Evolutionary conservation across 371 early-diverging fungal species (phyloP), one percentile per base, ranked within the genome.

Genomic region (Rhizomucor miehei): DNA sequence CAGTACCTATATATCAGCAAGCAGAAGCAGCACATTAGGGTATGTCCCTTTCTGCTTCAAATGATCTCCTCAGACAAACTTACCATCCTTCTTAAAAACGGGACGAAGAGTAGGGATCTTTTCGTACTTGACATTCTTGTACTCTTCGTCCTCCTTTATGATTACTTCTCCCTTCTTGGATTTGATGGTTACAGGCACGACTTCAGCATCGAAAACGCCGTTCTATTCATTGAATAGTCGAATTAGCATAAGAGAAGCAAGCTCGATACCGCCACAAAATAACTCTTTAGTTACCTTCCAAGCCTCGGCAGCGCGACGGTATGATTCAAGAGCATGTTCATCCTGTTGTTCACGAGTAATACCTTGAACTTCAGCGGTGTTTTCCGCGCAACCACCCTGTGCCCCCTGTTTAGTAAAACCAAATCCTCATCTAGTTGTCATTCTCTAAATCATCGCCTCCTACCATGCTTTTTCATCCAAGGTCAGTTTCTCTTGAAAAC

Each of bases 301-400:
- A 21, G 97, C 94, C 24, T 81, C 85, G 50, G 89, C 91, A 12
- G 97, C 94, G 58, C 91, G 89, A 58, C 81, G 81, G 79, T 95
- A 95, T 3, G 89, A 88, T 52, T 70, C 70, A 56, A 95, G 80
- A 9, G 96, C 96, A 67, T 91, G 90, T 14, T 87, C 88, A 76
- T 98, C 98, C 69, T 95, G 93, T 49, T 86, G 84, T 65, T 89
- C 86, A 57, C 98, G 84, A 6, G 88, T 64, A 67, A 97, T 89
- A 43, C 70, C 75, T 73, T 90, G 82, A 60, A 92, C 90, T 52
- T 73, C 76, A 13, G 97, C 97, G 23, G 94, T 92, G 60, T 89
- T 75, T 62, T 98, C 99, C 44, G 98, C 95, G 60, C 93, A 93
- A 52, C 83, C 79, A 44, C 99, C 99, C 97, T 95, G 92, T 62